These are phyloP conservation scores for Ciborinia camelliae DNA, from an alignment of 2,329 filamentous ascomycete genomes.

Conservation along the genomic window DNA sequence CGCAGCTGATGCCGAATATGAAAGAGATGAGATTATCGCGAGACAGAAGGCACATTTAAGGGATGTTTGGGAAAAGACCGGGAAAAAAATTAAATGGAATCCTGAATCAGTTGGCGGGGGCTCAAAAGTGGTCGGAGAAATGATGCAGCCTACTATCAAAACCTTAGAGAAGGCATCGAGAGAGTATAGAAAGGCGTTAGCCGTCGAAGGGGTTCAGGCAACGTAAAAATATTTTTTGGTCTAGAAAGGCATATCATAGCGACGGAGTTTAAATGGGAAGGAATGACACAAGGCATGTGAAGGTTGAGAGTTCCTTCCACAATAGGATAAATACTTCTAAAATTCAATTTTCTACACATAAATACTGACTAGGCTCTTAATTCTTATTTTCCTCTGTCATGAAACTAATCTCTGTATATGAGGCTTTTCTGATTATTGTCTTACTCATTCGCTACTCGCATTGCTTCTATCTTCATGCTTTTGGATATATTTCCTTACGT, in stretches of 20 bases:
- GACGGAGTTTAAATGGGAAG: slow-evolving; percentile 28
- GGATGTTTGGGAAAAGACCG: slow-evolving; percentile 67
- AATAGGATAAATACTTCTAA: neutral
- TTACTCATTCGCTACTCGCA: slow-evolving; percentile 11
- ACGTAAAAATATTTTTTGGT: slow-evolving; percentile 18
- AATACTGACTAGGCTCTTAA: neutral
- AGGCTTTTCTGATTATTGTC: slow-evolving; percentile 9
- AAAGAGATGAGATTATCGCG: slow-evolving; percentile 64
- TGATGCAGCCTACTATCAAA: slow-evolving; percentile 71
- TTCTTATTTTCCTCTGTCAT: neutral
- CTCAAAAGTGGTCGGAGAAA: slow-evolving; percentile 66
- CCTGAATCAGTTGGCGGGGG: slow-evolving; percentile 70
- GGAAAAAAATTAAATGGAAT: slow-evolving; percentile 69
- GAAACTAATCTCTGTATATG: neutral
- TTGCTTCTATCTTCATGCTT: slow-evolving; percentile 13
- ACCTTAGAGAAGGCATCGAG: slow-evolving; percentile 66
- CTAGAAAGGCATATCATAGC: slow-evolving; percentile 28
- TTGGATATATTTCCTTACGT: slow-evolving; percentile 24
- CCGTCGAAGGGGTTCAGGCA: slow-evolving; percentile 49
- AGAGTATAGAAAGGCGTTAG: slow-evolving; percentile 69
- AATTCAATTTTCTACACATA: slow-evolving; percentile 9
- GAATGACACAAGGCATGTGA: slow-evolving; percentile 23
- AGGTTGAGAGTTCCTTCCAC: neutral
- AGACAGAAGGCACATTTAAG: slow-evolving; percentile 66
- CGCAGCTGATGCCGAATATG: slow-evolving; percentile 73